phyloP scores from a whole-genome alignment of 2,329 filamentous ascomycete genomes.

The Diaporthe caulivora region DNA sequence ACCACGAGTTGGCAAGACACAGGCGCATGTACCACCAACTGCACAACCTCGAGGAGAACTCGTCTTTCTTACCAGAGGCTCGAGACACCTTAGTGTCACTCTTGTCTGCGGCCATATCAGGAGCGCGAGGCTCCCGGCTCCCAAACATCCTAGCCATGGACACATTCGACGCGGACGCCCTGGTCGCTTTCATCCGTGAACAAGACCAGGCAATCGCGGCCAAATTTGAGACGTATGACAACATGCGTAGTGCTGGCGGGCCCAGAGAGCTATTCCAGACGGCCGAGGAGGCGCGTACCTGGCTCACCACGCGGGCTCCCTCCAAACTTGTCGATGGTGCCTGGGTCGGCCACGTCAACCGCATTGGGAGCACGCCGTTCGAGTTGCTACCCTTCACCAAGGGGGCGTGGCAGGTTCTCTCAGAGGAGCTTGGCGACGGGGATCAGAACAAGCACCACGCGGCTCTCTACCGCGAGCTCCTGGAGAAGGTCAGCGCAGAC shows the following conservation, averaged over 20 bases:
- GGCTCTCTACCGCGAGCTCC: conserved; percentile 47
- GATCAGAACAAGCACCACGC: conserved; percentile 60
- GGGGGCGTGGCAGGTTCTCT: conserved; percentile 61
- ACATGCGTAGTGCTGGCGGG: background rate
- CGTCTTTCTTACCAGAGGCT: background rate
- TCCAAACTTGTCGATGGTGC: conserved; percentile 61
- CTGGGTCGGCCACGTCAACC: conserved; percentile 61
- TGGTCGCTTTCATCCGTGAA: background rate
- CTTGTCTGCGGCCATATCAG: background rate
- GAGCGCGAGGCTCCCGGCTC: background rate
- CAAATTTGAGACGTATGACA: background rate
- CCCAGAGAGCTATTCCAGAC: conserved; percentile 19
- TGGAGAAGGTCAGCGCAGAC: conserved; percentile 34
- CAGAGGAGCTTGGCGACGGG: conserved; percentile 64
- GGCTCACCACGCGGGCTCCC: background rate
- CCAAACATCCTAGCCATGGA: background rate
- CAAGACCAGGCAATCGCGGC: background rate
- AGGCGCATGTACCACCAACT: conserved; percentile 3
- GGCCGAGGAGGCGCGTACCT: conserved; percentile 3
- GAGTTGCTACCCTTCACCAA: conserved; percentile 53
- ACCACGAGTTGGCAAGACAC: background rate
- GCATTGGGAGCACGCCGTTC: conserved; percentile 56
- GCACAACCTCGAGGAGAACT: conserved; percentile 3
- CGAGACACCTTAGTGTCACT: background rate
- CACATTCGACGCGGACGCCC: background rate